Percentiles rank a stretch among this genome's conserved stretches.
These are phyloP conservation scores for Penstemon davidsonii DNA, from an alignment of 257 asterid species.

Conservation along the genomic window DNA sequence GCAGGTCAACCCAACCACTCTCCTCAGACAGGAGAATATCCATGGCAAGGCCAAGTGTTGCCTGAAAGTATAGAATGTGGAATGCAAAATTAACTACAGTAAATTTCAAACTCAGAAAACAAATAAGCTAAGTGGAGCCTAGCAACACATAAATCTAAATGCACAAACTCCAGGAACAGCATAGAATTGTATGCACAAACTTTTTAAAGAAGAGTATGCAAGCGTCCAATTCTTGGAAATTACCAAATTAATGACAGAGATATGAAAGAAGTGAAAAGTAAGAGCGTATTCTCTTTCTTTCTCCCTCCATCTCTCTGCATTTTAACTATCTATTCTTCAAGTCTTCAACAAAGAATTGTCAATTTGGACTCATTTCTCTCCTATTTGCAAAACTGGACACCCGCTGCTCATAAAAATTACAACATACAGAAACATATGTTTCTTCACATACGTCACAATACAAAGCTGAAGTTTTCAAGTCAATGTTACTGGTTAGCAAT, in stretches of 20 bases:
- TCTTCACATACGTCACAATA: not conserved
- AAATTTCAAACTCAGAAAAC: slow-evolving; percentile 13
- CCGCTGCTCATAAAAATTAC: no score
- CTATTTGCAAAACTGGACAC: no score
- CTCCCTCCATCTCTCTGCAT: slow-evolving; percentile 6
- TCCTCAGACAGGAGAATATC: slow-evolving; percentile 91
- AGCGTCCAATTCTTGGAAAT: slow-evolving; percentile 12
- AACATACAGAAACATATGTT: not conserved
- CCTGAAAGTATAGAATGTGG: slow-evolving; percentile 48
- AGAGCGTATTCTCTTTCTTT: not conserved
- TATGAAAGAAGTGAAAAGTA: slow-evolving; percentile 5
- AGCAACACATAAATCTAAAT: slow-evolving; percentile 24
- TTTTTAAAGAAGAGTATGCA: not conserved
- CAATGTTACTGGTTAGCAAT: slow-evolving; percentile 13
- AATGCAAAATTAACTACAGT: not conserved
- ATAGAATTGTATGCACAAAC: not conserved
- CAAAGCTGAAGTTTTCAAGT: not conserved
- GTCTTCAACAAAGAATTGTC: slow-evolving; percentile 5
- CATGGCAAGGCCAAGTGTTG: slow-evolving; percentile 90
- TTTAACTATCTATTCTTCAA: slow-evolving; percentile 1
- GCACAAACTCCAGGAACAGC: slow-evolving; percentile 11
- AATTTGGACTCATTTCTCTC: not conserved
- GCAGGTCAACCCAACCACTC: slow-evolving; percentile 90
- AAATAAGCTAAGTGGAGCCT: slow-evolving; percentile 24
- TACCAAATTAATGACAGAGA: slow-evolving; percentile 21